Evolutionary conservation across 768 basidiomycete species (phyloP), one percentile per base, ranked within the genome.

Genomic region (Exsudoporus frostii): DNA sequence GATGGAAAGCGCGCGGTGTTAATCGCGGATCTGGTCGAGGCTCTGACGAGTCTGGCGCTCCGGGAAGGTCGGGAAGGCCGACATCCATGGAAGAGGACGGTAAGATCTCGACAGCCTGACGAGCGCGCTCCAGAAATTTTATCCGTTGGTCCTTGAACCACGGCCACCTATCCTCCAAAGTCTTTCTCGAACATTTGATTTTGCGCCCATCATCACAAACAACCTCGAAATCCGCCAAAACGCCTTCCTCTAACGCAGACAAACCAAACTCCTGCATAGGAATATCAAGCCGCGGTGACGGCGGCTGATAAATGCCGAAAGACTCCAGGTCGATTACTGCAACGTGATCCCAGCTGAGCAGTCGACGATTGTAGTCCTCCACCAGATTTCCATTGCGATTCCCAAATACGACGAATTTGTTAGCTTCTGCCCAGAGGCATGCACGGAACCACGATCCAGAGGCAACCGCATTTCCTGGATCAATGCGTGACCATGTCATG

Each of bases 401-500:
- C 1, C 96, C 96, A 61, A 98, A 96, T 39, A 98, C 86, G 50
- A 97, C 73, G 54, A 94, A 90, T 65, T 85, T 86, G 73, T 90
- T 96, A 13, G 82, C 78, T 44, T 89, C 86, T 7, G 86, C 75
- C 90, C 91, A 96, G 15, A 94, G 74, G 50, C 92, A 90, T 22
- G 90, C 89, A 22, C 93, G 84, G 71, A 96, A 97, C 96, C 96
- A 98, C 9, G 92, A 96, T 14, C 97, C 96, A 38, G 81, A 80
- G 46, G 85, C 79, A 20, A 98, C 81, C 1, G 90, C 86, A 60
- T 86, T 87, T 14, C 92, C 93, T 0, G 92, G 86, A 65, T 95
- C 93, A 30, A 95, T 87, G 36, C 90, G 85, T 37, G 87, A 82
- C 92, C 94, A 93, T 27, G 81, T 80, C 84, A 92, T 88, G 53